Evolutionary conservation across 1,139 yeast species (phyloP).

Genomic region (Williopsis jadinii): DNA sequence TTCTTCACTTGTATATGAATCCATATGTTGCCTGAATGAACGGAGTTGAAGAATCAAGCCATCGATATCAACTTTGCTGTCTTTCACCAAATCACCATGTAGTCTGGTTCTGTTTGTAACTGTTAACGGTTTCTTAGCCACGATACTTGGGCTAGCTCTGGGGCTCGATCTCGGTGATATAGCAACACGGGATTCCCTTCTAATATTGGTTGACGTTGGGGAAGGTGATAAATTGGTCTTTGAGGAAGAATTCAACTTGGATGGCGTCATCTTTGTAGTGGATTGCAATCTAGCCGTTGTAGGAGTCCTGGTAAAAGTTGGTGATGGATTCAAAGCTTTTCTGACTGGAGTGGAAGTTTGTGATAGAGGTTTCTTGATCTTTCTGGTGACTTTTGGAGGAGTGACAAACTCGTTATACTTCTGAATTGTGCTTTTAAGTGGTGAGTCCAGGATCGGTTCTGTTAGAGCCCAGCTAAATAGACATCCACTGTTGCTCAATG

Average conservation of each 20-base stretch:
- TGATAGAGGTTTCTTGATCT: conserved; percentile 16
- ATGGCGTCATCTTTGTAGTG: conserved; percentile 20
- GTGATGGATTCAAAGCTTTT: conserved; percentile 6
- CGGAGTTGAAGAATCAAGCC: conserved; percentile 12
- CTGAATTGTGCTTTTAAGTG: conserved; percentile 5
- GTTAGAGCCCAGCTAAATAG: conserved; percentile 37
- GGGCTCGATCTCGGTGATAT: conserved; percentile 2
- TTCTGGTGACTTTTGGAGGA: conserved; percentile 22
- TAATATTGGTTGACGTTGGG: conserved; percentile 2
- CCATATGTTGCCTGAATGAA: conserved; percentile 15
- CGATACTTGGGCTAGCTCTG: not conserved
- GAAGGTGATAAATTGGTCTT: conserved; percentile 20
- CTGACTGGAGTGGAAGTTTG: conserved; percentile 9
- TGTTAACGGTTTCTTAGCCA: not conserved
- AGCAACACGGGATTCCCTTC: conserved; percentile 1
- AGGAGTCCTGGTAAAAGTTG: conserved; percentile 9
- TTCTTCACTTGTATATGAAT: conserved; percentile 14
- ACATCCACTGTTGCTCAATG: conserved; percentile 47
- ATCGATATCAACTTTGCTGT: conserved; percentile 8
- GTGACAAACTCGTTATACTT: conserved; percentile 10
- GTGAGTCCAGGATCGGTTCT: not conserved
- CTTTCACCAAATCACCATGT: conserved; percentile 5
- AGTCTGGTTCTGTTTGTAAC: conserved; percentile 1
- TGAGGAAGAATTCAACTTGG: conserved; percentile 11
- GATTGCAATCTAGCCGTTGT: conserved; percentile 13